Percentiles rank a stretch among this genome's conserved stretches.
These are phyloP conservation scores for Melaleuca alternifolia DNA, from an alignment of 345 rosid genomes.

Conservation along the genomic window DNA sequence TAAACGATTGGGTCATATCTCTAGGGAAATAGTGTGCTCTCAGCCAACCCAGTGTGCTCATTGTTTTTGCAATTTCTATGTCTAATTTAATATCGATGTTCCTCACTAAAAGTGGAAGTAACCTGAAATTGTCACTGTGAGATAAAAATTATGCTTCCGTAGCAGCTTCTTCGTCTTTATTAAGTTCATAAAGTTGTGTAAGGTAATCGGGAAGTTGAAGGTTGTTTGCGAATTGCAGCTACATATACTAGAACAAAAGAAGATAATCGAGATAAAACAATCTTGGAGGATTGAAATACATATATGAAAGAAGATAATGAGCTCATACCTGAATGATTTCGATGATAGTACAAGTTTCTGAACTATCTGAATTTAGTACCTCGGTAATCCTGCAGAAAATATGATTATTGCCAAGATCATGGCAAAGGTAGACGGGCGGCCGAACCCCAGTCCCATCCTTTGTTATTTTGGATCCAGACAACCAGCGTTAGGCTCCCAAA, in stretches of 20 bases:
- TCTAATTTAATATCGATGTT: too few relatives aligned
- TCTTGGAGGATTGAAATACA: not conserved
- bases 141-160: slow-evolving; percentile 24
- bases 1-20: too few relatives aligned
- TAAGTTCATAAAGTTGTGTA: slow-evolving; percentile 31
- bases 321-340: slow-evolving; percentile 38
- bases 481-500: slow-evolving; percentile 27
- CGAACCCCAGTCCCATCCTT: slow-evolving; percentile 51
- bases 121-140: slow-evolving; percentile 37
- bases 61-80: too few relatives aligned
- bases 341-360: slow-evolving; percentile 17
- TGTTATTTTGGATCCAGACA: slow-evolving; percentile 42
- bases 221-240: slow-evolving; percentile 33
- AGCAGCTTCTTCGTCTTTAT: slow-evolving; percentile 24
- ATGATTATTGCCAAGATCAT: slow-evolving; percentile 21
- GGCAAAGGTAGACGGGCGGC: slow-evolving; percentile 10
- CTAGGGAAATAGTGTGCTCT: too few relatives aligned
- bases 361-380: slow-evolving; percentile 22
- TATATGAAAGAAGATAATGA: not conserved
- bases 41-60: too few relatives aligned
- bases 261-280: not conserved
- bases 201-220: slow-evolving; percentile 35
- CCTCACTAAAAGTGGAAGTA: too few relatives aligned
- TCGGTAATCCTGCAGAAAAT: slow-evolving; percentile 20
- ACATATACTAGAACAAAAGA: slow-evolving; percentile 24